phyloP scores from a whole-genome alignment of 768 basidiomycete species.

The Russula sp. region DNA sequence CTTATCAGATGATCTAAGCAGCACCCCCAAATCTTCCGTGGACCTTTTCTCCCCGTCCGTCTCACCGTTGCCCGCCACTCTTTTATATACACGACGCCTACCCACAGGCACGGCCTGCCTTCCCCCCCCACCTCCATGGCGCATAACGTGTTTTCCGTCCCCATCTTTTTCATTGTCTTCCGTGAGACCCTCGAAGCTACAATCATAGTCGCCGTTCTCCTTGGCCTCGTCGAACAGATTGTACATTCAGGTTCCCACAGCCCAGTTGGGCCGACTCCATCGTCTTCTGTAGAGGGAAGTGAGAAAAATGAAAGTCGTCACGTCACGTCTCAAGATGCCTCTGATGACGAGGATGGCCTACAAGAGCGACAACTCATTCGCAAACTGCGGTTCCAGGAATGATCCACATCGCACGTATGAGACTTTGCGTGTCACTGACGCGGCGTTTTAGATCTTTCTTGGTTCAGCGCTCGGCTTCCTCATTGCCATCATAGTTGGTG shows the following conservation, averaged over 20 bases:
- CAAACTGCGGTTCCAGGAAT: constrained; percentile 63
- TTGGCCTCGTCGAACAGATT: constrained; percentile 86
- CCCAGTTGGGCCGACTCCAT: not conserved
- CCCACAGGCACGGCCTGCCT: not conserved
- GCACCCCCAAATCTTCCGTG: constrained; percentile 5
- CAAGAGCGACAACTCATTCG: constrained; percentile 42
- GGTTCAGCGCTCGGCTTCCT: constrained; percentile 70
- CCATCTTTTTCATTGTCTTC: constrained; percentile 96
- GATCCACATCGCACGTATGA: not conserved
- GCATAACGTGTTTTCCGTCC: constrained; percentile 73
- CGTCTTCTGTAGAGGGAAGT: not conserved
- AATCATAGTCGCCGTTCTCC: constrained; percentile 87
- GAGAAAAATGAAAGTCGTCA: constrained; percentile 2
- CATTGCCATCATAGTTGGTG: constrained; percentile 76
- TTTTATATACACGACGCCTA: constrained; percentile 17
- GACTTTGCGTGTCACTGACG: not conserved
- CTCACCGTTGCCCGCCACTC: not conserved
- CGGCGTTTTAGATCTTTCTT: constrained; percentile 54
- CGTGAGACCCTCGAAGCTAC: constrained; percentile 90
- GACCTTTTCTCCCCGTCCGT: not conserved
- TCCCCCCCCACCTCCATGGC: constrained; percentile 40
- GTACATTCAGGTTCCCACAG: constrained; percentile 28
- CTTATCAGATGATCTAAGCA: constrained; percentile 21
- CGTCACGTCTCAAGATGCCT: constrained; percentile 7
- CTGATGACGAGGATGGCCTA: constrained; percentile 15